Percentiles rank a stretch among this genome's conserved stretches.
Evolutionary conservation across 73 alveolate genomes (phyloP).

Genomic region (Symbiodinium pilosum): DNA sequence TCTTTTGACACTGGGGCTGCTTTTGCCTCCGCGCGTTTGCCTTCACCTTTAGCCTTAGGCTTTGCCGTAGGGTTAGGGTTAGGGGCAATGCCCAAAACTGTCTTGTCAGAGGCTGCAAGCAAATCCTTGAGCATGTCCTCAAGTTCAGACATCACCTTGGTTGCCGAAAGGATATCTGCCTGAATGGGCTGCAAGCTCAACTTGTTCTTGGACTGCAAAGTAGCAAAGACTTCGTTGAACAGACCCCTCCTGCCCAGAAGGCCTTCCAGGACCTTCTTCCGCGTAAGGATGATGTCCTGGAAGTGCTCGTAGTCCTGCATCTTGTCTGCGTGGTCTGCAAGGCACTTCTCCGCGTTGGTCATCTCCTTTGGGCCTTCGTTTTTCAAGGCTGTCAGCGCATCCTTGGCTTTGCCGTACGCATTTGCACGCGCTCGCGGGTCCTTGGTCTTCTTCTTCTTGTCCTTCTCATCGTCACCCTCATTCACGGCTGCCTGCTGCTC

Average conservation of each 20-base stretch:
- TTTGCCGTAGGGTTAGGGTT: constrained; percentile 25
- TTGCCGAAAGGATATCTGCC: no score
- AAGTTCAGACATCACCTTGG: no score
- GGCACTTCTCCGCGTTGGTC: not conserved
- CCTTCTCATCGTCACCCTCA: not conserved
- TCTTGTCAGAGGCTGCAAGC: no score
- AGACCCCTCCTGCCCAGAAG: no score
- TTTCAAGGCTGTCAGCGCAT: not conserved
- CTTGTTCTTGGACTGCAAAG: no score
- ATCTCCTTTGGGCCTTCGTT: not conserved
- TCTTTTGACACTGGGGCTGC: not conserved
- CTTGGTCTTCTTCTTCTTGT: not conserved
- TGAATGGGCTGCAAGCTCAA: no score
- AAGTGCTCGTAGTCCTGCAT: not conserved
- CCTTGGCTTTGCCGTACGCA: not conserved
- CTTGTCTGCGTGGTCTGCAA: not conserved
- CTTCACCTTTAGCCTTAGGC: not conserved
- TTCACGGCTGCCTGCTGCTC: no score
- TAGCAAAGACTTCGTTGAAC: no score
- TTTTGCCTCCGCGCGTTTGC: not conserved
- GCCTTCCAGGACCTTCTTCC: not conserved
- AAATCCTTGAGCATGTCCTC: no score
- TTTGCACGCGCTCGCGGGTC: not conserved
- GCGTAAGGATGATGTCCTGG: not conserved
- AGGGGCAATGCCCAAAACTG: no score